Base-by-base conservation (phyloP, 805 yeast species). In the Jamesozyma lodderae region DNA sequence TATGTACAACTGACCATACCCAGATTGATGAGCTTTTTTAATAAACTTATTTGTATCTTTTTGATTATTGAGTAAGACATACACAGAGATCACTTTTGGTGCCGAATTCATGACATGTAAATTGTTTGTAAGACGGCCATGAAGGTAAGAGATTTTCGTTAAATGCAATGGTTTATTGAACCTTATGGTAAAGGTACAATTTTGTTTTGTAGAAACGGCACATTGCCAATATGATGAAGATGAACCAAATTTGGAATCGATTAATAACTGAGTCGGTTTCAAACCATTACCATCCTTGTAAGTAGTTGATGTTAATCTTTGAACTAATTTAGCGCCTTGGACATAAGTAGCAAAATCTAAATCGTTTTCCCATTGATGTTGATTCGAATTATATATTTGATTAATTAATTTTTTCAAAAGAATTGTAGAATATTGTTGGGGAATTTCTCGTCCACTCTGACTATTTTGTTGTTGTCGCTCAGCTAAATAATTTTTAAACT, bases 161-260 rank as follows among this genome's bases (percentile, higher is more conserved):
- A 68, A 40, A 42, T 59, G 62, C 2, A 67, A 44, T 7, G 72
- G 69, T 27, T 64, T 62, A 8, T 54, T 43, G 36, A 68, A 66
- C 37, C 62, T 55, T 11, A 66, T 53, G 0, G 67, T 68, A 41
- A 66, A 49, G 15, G 48, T 47, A 40, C 62, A 62, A 9, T 48
- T 51, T n/a, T 30, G 17, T 13, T 46, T 46, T 2, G 55, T 47
- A 5, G 55, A 33, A 1, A 49, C 31, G 4, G 33, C 42, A 40
- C 64, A 57, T 38, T 52, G 55, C 64, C 64, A 59, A 38, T 59
- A 59, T 4, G 60, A 47, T 3, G 57, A 48, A 4, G 56, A 44
- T n/a, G 49, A 34, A 7, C 44, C 42, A 23, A 36, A 28, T 16
- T 40, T 46, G 0, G 48, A 26, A 24, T 53, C 58, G 6, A 48